Evolutionary conservation across 1,139 yeast species (phyloP).

Genomic region (Candida albicans): DNA sequence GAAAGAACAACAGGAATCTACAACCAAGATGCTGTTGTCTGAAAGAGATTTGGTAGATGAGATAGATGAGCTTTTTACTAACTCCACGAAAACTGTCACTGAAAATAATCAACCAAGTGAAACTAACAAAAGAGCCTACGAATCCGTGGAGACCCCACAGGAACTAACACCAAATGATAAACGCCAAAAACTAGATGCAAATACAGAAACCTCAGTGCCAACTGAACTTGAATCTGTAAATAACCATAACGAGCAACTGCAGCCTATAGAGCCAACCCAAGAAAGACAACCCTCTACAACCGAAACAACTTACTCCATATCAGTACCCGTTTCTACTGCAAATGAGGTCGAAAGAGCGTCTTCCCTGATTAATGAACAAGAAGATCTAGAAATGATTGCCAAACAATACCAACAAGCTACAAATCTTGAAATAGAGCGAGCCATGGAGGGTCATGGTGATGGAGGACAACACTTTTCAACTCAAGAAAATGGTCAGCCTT

Average conservation of each 20-base stretch:
- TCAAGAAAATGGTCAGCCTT: background rate
- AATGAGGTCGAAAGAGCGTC: background rate
- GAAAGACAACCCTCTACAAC: background rate
- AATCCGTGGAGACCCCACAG: slow-evolving; percentile 5
- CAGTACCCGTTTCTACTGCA: background rate
- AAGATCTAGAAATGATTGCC: slow-evolving; percentile 21
- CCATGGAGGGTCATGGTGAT: background rate
- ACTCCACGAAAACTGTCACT: slow-evolving; percentile 1
- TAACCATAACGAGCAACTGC: no score
- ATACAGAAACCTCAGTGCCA: slow-evolving; percentile 2
- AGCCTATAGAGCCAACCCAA: background rate
- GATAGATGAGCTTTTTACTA: slow-evolving; percentile 10
- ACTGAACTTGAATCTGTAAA: background rate
- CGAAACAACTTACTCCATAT: no score
- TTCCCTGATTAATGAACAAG: slow-evolving; percentile 14
- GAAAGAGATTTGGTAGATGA: slow-evolving; percentile 4
- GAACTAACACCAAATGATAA: slow-evolving; percentile 3
- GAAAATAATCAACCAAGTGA: background rate
- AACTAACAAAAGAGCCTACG: slow-evolving; percentile 8
- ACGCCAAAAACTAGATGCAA: slow-evolving; percentile 7
- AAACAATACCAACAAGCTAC: slow-evolving; percentile 20
- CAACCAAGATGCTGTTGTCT: no score
- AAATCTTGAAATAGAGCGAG: slow-evolving; percentile 14
- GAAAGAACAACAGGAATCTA: slow-evolving; percentile 1
- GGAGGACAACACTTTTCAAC: background rate